Conservation (phyloP, 345 rosid genomes). For the Hirschfeldia incana region DNA sequence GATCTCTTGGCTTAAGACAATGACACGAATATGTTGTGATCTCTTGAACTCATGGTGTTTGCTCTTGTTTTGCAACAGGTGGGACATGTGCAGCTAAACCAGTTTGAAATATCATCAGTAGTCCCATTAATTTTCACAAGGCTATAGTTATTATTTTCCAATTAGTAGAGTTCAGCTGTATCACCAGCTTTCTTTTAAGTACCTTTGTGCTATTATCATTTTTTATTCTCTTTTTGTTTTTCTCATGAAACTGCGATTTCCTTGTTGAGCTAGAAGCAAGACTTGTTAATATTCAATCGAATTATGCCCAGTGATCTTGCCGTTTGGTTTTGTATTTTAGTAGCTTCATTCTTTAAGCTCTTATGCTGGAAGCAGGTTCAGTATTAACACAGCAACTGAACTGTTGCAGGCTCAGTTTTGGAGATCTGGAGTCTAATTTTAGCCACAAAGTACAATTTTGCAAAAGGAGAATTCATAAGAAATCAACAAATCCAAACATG, state of each 20-base stretch:
- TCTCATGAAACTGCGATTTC: background rate
- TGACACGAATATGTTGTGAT: background rate
- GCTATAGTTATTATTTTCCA: background rate
- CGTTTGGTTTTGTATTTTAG: background rate
- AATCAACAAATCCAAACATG: background rate
- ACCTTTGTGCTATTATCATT: constrained; percentile 12
- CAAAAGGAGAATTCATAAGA: background rate
- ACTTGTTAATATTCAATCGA: constrained; percentile 29
- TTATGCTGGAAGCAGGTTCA: background rate
- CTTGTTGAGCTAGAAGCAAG: background rate
- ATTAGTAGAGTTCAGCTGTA: constrained; percentile 28
- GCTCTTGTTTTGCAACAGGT: constrained; percentile 19
- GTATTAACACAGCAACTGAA: background rate
- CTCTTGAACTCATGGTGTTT: constrained; percentile 18
- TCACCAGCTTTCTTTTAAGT: background rate
- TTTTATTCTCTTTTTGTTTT: background rate
- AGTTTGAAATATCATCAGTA: constrained; percentile 20
- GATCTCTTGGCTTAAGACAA: background rate
- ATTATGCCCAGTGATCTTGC: background rate
- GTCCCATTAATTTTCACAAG: constrained; percentile 7
- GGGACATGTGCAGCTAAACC: constrained; percentile 14
- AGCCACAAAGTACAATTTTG: background rate
- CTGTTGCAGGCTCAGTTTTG: background rate
- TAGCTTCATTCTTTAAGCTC: background rate
- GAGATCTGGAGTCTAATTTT: background rate